These are phyloP conservation scores for Begonia fuchsioides DNA, from an alignment of 306 rosid genomes.

Conservation along the genomic window DNA sequence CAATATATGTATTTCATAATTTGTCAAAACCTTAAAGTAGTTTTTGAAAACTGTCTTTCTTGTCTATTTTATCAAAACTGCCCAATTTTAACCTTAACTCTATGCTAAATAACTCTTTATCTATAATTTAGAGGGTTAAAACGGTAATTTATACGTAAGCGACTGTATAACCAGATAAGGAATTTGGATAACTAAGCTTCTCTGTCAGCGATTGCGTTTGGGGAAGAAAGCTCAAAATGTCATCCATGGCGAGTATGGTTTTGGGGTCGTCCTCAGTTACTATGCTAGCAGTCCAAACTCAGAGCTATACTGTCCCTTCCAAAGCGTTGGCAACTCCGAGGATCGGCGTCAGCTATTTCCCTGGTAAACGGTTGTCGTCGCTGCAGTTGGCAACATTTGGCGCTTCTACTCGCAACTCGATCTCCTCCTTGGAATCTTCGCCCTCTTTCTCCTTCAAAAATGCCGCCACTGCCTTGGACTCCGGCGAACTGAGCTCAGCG, in stretches of 20 bases:
- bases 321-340: slow-evolving; percentile 8
- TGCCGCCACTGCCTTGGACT: slow-evolving; percentile 56
- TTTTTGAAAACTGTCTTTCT: no score
- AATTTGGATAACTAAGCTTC: slow-evolving; percentile 5
- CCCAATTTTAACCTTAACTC: no score
- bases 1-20: no score
- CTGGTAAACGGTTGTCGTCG: not conserved
- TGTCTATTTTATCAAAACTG: no score
- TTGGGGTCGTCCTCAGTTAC: slow-evolving; percentile 17
- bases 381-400: slow-evolving; percentile 11
- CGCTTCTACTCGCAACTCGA: slow-evolving; percentile 4
- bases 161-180: slow-evolving; percentile 17
- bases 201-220: not conserved
- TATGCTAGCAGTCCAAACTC: slow-evolving; percentile 2
- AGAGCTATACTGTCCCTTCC: not conserved
- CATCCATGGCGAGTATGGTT: slow-evolving; percentile 12
- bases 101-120: no score
- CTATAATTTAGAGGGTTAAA: no score
- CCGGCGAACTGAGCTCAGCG: slow-evolving; percentile 55
- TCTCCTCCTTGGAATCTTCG: slow-evolving; percentile 12
- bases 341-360: slow-evolving; percentile 4
- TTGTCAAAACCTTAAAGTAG: no score
- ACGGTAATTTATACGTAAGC: no score
- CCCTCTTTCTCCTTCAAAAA: slow-evolving; percentile 27
- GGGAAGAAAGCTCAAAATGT: slow-evolving; percentile 1